Percentiles rank a stretch among this genome's conserved stretches.
phyloP scores from a whole-genome alignment of 208 protist species.

The Trypanosoma grayi region DNA sequence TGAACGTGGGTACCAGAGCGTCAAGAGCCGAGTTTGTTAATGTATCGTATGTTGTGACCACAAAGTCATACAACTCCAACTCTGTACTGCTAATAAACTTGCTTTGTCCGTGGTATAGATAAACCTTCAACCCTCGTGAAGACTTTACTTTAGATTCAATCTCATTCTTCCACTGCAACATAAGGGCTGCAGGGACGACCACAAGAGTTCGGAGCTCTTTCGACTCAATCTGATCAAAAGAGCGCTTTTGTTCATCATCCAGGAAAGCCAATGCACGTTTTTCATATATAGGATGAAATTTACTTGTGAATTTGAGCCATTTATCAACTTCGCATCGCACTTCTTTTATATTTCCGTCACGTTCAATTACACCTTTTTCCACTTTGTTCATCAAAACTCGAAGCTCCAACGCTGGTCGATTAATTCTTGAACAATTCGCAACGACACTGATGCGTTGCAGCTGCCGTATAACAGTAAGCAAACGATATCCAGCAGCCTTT shows the following conservation, averaged over 20 bases:
- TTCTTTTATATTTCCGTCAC: constrained; percentile 16
- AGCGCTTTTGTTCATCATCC: constrained; percentile 70
- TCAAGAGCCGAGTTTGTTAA: constrained; percentile 61
- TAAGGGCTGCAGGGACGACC: constrained; percentile 90
- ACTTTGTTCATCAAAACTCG: constrained; percentile 39
- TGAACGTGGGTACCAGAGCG: constrained; percentile 65
- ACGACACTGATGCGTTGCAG: constrained; percentile 80
- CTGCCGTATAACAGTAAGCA: constrained; percentile 80
- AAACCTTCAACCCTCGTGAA: constrained; percentile 49
- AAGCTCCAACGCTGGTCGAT: constrained; percentile 66
- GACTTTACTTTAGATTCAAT: constrained; percentile 76
- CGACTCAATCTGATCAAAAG: constrained; percentile 75
- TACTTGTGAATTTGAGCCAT: constrained; percentile 80
- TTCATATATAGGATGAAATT: constrained; percentile 80
- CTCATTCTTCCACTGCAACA: constrained; percentile 92
- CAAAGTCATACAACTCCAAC: constrained; percentile 89
- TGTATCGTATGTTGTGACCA: constrained; percentile 93
- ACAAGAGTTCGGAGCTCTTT: constrained; percentile 90
- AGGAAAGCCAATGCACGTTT: constrained; percentile 71
- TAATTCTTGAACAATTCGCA: constrained; percentile 82
- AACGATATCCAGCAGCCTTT: constrained; percentile 48
- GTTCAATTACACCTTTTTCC: constrained; percentile 22
- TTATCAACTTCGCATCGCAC: constrained; percentile 70
- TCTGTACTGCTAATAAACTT: constrained; percentile 69
- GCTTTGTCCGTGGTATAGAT: constrained; percentile 81